These are phyloP conservation scores for Fusarium miscanthi DNA, from an alignment of 2,329 filamentous ascomycete species.

Conservation along the genomic window DNA sequence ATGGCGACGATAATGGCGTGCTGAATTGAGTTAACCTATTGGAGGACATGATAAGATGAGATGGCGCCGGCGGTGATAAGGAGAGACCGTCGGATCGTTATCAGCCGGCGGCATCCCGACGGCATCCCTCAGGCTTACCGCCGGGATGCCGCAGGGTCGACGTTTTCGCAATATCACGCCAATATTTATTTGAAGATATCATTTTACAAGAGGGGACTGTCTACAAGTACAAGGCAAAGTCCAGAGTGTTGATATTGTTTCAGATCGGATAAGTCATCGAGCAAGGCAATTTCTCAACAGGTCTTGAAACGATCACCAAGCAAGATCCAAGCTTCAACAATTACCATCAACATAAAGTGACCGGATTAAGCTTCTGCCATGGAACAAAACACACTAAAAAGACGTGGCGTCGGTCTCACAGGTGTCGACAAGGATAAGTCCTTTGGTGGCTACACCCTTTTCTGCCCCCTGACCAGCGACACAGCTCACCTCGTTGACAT, in stretches of 20 bases:
- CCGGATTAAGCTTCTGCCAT: background rate
- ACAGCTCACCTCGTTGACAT: slow-evolving; percentile 45
- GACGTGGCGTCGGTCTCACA: slow-evolving; percentile 44
- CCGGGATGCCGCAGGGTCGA: slow-evolving; percentile 7
- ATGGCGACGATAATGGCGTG: slow-evolving; percentile 44
- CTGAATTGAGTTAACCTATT: slow-evolving; percentile 32
- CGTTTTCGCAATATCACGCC: background rate
- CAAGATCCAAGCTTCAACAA: background rate
- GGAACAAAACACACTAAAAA: slow-evolving; percentile 48
- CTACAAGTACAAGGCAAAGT: background rate
- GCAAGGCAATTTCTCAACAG: background rate
- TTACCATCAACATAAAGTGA: accelerated
- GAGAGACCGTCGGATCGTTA: background rate
- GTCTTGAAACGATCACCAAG: background rate
- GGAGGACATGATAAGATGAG: background rate
- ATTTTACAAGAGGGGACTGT: background rate
- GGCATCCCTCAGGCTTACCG: slow-evolving; percentile 10
- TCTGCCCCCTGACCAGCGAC: slow-evolving; percentile 46
- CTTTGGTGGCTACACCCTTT: slow-evolving; percentile 46
- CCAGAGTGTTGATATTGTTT: background rate
- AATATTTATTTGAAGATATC: background rate
- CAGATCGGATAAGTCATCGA: accelerated
- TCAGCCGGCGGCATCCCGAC: slow-evolving; percentile 38
- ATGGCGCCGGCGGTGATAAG: slow-evolving; percentile 8
- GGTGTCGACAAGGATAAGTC: slow-evolving; percentile 43